Conservation (phyloP, 2,329 filamentous ascomycete genomes). For the Diaporthe capsici region DNA sequence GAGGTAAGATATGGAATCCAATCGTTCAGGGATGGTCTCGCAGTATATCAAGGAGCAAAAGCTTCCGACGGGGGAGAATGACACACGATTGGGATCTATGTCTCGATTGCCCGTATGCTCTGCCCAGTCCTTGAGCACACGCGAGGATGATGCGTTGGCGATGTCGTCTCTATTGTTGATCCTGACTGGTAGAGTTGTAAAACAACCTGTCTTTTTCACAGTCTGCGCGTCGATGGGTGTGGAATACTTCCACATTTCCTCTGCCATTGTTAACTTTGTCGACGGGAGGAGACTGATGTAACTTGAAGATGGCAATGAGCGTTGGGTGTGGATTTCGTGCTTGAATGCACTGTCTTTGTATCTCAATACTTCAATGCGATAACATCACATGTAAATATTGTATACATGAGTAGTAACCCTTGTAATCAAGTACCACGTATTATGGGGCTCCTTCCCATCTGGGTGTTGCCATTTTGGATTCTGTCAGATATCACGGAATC, state of each 20-base stretch:
- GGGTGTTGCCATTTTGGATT: not conserved
- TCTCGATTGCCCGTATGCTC: not conserved
- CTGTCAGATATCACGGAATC: not conserved
- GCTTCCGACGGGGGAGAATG: constrained; percentile 8
- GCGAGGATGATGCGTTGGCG: not conserved
- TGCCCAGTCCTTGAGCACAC: constrained; percentile 8
- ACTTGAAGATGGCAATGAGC: not conserved
- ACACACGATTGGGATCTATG: not conserved
- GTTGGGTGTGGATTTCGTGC: not conserved
- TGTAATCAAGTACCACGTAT: not conserved
- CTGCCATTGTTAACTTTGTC: not conserved
- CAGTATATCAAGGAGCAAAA: constrained; percentile 19
- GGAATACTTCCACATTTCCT: constrained; percentile 10
- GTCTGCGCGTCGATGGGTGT: not conserved
- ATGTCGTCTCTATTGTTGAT: constrained; percentile 7
- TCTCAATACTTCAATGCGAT: not conserved
- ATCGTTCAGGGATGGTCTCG: constrained; percentile 6
- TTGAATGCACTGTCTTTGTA: constrained; percentile 9
- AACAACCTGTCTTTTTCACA: constrained; percentile 13
- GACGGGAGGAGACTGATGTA: not conserved
- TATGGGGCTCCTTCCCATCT: not conserved
- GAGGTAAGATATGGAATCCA: constrained; percentile 9
- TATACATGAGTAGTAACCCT: constrained; percentile 7
- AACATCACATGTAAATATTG: not conserved
- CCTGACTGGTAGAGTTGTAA: constrained; percentile 14